Evolutionary conservation across 1,284 basidiomycete species (phyloP).

Genomic region (Boletus holoroseus): DNA sequence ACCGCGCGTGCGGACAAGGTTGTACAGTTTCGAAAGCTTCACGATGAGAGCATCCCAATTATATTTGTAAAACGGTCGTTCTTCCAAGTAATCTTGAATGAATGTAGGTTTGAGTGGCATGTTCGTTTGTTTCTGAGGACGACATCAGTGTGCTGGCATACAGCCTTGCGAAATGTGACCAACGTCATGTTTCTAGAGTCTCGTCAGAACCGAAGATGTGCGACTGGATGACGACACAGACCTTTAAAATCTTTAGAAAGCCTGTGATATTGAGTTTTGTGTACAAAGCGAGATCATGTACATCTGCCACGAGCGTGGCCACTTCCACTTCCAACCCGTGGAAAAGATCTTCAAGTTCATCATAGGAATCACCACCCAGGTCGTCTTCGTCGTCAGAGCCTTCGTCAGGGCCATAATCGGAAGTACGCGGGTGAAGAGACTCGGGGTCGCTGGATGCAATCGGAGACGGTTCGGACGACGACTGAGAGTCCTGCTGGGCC

Average conservation of each 20-base stretch:
- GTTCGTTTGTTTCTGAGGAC: slow-evolving; percentile 73
- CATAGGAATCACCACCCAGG: slow-evolving; percentile 60
- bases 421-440: slow-evolving; percentile 44
- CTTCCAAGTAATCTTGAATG: slow-evolving; percentile 89
- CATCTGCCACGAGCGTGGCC: slow-evolving; percentile 93
- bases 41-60: slow-evolving; percentile 93
- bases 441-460: slow-evolving; percentile 45
- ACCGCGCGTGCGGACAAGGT: slow-evolving; percentile 92
- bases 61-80: slow-evolving; percentile 94
- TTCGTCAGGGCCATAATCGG: slow-evolving; percentile 57
- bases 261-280: slow-evolving; percentile 97
- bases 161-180: slow-evolving; percentile 19
- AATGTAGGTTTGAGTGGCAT: slow-evolving; percentile 63
- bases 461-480: slow-evolving; percentile 32
- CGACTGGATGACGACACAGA: slow-evolving; percentile 24
- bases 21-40: slow-evolving; percentile 93
- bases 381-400: slow-evolving; percentile 68
- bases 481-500: slow-evolving; percentile 44
- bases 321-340: slow-evolving; percentile 91
- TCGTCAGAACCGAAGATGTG: slow-evolving; percentile 3
- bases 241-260: slow-evolving; percentile 98
- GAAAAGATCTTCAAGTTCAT: slow-evolving; percentile 85
- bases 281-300: slow-evolving; percentile 94
- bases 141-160: slow-evolving; percentile 9
- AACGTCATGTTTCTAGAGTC: slow-evolving; percentile 73